Evolutionary conservation across 345 rosid species (phyloP).

Genomic region (Hypericum perforatum): DNA sequence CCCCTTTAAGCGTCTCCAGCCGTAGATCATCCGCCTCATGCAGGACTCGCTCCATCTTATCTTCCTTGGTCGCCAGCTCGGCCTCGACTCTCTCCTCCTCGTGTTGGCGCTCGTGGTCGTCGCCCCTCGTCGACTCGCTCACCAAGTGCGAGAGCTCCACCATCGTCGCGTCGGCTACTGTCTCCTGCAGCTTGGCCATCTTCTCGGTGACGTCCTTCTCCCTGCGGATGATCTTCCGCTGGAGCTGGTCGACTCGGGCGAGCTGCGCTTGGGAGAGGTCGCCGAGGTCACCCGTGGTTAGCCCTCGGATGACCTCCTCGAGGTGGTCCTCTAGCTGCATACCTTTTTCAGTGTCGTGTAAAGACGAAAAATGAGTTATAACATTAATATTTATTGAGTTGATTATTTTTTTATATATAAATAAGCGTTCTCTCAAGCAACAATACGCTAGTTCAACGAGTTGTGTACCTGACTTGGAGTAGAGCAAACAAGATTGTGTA

Average conservation of each 20-base stretch:
- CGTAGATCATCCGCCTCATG: neutral
- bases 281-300: slow-evolving; percentile 27
- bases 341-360: too few relatives aligned
- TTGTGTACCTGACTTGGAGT: slow-evolving; percentile 38
- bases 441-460: too few relatives aligned
- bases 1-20: neutral
- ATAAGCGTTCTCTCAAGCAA: too few relatives aligned
- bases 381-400: too few relatives aligned
- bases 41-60: slow-evolving; percentile 5
- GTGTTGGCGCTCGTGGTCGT: neutral
- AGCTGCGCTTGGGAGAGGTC: slow-evolving; percentile 30
- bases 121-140: slow-evolving; percentile 13
- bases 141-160: slow-evolving; percentile 32
- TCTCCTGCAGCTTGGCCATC: slow-evolving; percentile 33
- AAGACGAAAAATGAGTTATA: too few relatives aligned
- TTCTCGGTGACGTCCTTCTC: slow-evolving; percentile 33
- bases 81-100: neutral
- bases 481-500: too few relatives aligned
- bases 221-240: slow-evolving; percentile 14
- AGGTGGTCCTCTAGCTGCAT: slow-evolving; percentile 29
- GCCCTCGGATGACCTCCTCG: slow-evolving; percentile 21
- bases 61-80: neutral
- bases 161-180: slow-evolving; percentile 34
- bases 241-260: slow-evolving; percentile 24
- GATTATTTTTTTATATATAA: too few relatives aligned